These are phyloP conservation scores for Diatrype stigma DNA, from an alignment of 2,329 filamentous ascomycete species.

Conservation along the genomic window DNA sequence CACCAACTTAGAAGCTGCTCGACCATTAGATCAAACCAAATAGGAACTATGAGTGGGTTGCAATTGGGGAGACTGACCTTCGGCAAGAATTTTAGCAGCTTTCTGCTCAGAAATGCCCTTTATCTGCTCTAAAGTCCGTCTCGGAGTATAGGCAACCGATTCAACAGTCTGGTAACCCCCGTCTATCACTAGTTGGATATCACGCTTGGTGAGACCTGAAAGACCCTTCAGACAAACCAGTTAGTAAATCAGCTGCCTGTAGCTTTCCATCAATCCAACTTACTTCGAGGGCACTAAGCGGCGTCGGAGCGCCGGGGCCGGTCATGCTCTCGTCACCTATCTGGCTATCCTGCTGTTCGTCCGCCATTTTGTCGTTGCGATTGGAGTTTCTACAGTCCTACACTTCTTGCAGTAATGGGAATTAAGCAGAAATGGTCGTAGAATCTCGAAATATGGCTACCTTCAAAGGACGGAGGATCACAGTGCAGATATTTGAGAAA, in stretches of 20 bases:
- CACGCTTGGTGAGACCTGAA: constrained; percentile 84
- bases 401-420: background rate
- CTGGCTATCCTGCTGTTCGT: constrained; percentile 65
- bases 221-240: constrained; percentile 59
- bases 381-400: background rate
- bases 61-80: constrained; percentile 58
- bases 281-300: constrained; percentile 82
- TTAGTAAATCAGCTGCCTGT: background rate
- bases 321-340: constrained; percentile 66
- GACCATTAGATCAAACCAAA: constrained; percentile 11
- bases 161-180: constrained; percentile 95
- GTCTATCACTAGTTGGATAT: constrained; percentile 89
- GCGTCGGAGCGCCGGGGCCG: constrained; percentile 90
- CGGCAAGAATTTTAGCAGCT: constrained; percentile 81
- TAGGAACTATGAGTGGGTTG: background rate
- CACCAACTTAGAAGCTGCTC: constrained; percentile 82
- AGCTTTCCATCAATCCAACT: constrained; percentile 17
- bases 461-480: background rate
- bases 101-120: constrained; percentile 98
- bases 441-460: background rate
- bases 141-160: constrained; percentile 87
- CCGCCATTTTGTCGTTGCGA: constrained; percentile 37
- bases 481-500: too few species aligned
- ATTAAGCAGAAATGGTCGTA: background rate
- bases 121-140: constrained; percentile 81